phyloP scores from a whole-genome alignment of 2,329 filamentous ascomycete genomes.

The Trichoderma atrobrunneum region DNA sequence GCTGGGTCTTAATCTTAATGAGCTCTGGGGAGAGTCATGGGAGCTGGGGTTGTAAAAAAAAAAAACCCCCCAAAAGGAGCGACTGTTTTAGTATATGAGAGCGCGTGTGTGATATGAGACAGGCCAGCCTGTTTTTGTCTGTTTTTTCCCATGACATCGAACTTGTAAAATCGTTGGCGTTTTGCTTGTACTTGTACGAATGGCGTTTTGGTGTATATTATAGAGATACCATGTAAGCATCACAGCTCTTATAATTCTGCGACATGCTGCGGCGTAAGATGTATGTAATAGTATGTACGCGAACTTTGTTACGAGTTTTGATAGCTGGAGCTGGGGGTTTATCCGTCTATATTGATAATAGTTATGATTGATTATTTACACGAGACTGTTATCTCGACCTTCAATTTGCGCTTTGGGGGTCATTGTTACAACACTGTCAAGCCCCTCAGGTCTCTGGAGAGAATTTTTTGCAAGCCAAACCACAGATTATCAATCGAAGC shows the following conservation, averaged over 20 bases:
- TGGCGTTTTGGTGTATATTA: constrained; percentile 19
- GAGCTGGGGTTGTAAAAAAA: constrained; percentile 34
- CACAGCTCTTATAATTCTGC: constrained; percentile 14
- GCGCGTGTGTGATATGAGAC: neutral
- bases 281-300: neutral
- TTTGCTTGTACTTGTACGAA: neutral
- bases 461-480: neutral
- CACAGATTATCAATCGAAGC: too few relatives aligned
- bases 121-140: neutral
- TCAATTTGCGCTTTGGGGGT: neutral
- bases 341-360: neutral
- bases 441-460: neutral
- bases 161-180: neutral
- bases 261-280: neutral
- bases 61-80: neutral
- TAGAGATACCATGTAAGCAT: constrained; percentile 21
- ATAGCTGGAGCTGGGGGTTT: neutral
- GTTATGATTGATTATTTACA: neutral
- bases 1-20: constrained; percentile 53
- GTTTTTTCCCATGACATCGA: neutral
- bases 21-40: constrained; percentile 54
- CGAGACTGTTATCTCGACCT: neutral
- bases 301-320: neutral
- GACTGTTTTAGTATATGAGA: neutral
- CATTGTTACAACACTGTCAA: too few relatives aligned